These are phyloP conservation scores for Phaffia rhodozyma DNA, from an alignment of 1,284 basidiomycete genomes.

Conservation along the genomic window DNA sequence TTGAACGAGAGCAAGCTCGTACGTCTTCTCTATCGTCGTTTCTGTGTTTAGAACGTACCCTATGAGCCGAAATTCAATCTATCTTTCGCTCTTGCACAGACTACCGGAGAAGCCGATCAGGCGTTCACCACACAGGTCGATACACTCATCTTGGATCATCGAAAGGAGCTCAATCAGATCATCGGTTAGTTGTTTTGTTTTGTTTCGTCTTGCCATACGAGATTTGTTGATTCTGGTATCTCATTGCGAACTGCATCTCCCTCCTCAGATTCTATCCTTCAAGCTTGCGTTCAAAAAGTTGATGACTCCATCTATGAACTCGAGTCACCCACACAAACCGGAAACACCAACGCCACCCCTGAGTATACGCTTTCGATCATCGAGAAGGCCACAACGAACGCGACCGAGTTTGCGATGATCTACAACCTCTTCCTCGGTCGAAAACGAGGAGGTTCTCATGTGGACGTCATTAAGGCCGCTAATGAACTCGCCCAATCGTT, in stretches of 20 bases:
- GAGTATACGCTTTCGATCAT: slow-evolving; percentile 98
- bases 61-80: background rate
- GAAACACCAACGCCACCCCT: slow-evolving; percentile 90
- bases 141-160: slow-evolving; percentile 89
- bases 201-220: background rate
- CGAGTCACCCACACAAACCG: slow-evolving; percentile 84
- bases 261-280: slow-evolving; percentile 76
- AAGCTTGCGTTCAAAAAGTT: slow-evolving; percentile 91
- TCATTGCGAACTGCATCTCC: slow-evolving; percentile 10
- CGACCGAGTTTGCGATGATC: slow-evolving; percentile 88
- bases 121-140: slow-evolving; percentile 94
- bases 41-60: background rate
- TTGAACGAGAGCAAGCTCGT: slow-evolving; percentile 79
- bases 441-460: slow-evolving; percentile 83
- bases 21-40: slow-evolving; percentile 22
- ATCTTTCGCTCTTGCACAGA: slow-evolving; percentile 37
- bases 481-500: slow-evolving; percentile 93
- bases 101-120: slow-evolving; percentile 70
- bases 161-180: slow-evolving; percentile 96
- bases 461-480: slow-evolving; percentile 94
- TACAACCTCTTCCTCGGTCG: slow-evolving; percentile 86
- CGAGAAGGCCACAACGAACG: slow-evolving; percentile 86
- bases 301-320: slow-evolving; percentile 96
- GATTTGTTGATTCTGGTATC: background rate
- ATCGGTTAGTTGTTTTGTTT: slow-evolving; percentile 49